phyloP scores from a whole-genome alignment of 2,329 filamentous ascomycete species.

The Akanthomyces muscarius region DNA sequence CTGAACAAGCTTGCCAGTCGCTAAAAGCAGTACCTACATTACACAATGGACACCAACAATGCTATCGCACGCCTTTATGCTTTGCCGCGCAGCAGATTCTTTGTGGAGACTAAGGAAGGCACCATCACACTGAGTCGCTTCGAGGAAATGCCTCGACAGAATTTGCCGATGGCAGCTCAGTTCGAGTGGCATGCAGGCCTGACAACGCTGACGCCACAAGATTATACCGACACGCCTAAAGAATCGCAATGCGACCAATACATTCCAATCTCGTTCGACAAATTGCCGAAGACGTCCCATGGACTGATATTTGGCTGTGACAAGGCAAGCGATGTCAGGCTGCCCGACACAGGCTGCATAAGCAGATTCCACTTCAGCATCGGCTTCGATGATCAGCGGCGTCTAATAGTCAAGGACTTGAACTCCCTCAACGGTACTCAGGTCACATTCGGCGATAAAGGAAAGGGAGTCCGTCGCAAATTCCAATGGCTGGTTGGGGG shows the following conservation, averaged over 20 bases:
- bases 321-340: not conserved
- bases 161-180: not conserved
- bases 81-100: not conserved
- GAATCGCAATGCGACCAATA: not conserved
- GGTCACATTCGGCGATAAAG: not conserved
- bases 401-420: not conserved
- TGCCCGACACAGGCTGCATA: not conserved
- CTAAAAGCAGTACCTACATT: not conserved
- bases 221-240: too few species aligned
- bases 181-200: not conserved
- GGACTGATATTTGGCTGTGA: not conserved
- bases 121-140: not conserved
- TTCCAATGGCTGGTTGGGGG: not conserved
- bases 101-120: not conserved
- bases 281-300: not conserved
- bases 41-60: not conserved
- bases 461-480: not conserved
- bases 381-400: not conserved
- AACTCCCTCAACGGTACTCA: not conserved
- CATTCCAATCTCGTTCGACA: not conserved
- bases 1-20: not conserved
- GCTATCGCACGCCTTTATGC: constrained; percentile 1
- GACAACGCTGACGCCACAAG: not conserved
- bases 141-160: not conserved
- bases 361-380: constrained; percentile 1